Evolutionary conservation across 192 early-diverging fungal species (phyloP).

Genomic region (Oehlia diaphana): DNA sequence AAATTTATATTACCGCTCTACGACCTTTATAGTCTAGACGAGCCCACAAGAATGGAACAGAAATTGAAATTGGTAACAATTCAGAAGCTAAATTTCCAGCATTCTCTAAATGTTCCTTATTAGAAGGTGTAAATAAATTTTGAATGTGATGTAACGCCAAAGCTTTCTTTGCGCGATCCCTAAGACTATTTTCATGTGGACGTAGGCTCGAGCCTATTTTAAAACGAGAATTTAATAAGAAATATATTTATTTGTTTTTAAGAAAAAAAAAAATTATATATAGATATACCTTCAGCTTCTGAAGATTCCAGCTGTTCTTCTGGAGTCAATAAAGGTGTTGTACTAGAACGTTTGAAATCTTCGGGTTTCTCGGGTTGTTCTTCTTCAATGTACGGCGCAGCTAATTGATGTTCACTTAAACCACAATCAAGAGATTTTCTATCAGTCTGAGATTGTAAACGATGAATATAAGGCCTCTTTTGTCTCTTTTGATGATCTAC

Average conservation of each 20-base stretch:
- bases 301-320: background rate
- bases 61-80: conserved; percentile 8
- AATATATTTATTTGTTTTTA: too few relatives aligned
- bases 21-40: conserved; percentile 36
- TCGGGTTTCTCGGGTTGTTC: conserved; percentile 14
- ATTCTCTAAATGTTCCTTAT: background rate
- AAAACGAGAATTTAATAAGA: background rate
- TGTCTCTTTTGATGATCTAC: background rate
- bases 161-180: background rate
- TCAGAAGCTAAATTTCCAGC: background rate
- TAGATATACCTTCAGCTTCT: background rate
- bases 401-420: background rate
- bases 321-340: background rate
- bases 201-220: background rate
- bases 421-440: background rate
- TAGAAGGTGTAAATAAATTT: background rate
- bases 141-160: background rate
- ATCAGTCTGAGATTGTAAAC: background rate
- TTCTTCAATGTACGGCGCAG: conserved; percentile 24
- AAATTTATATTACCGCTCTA: conserved; percentile 36
- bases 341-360: background rate
- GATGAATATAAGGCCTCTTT: background rate
- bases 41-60: conserved; percentile 36
- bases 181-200: background rate
- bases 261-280: too few relatives aligned